Percentiles rank a stretch among this genome's conserved stretches.
Evolutionary conservation across 306 rosid genomes (phyloP).

Genomic region (Trifolium subterraneum): DNA sequence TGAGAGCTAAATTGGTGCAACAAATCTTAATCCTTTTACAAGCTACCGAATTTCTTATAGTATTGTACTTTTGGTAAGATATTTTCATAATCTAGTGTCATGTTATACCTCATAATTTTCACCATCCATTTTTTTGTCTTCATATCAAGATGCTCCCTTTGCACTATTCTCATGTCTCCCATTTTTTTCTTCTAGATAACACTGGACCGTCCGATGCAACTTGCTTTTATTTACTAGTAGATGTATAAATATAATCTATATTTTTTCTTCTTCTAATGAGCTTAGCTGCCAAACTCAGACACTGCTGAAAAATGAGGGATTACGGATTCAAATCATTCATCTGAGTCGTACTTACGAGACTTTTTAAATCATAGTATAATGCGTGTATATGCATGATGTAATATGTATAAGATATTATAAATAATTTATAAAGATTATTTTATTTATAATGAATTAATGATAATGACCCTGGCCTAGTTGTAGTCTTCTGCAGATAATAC

Average conservation of each 20-base stretch:
- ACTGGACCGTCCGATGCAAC: background rate
- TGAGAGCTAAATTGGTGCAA: background rate
- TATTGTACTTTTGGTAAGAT: background rate
- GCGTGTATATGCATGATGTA: background rate
- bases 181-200: background rate
- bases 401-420: background rate
- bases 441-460: background rate
- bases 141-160: background rate
- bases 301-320: too few species aligned
- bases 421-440: too few species aligned
- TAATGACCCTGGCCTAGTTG: background rate
- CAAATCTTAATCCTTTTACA: background rate
- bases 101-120: background rate
- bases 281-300: too few species aligned
- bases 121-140: slow-evolving; percentile 10
- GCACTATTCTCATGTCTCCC: slow-evolving; percentile 1
- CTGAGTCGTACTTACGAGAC: too few species aligned
- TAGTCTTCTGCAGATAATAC: background rate
- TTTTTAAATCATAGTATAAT: background rate
- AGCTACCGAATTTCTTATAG: background rate
- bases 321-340: too few species aligned
- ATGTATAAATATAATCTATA: background rate
- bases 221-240: slow-evolving; percentile 5
- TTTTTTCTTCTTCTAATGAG: too few species aligned
- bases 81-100: background rate